phyloP scores from a whole-genome alignment of 1,139 yeast genomes.

The Hemisphaericaspora lyxosophila region DNA sequence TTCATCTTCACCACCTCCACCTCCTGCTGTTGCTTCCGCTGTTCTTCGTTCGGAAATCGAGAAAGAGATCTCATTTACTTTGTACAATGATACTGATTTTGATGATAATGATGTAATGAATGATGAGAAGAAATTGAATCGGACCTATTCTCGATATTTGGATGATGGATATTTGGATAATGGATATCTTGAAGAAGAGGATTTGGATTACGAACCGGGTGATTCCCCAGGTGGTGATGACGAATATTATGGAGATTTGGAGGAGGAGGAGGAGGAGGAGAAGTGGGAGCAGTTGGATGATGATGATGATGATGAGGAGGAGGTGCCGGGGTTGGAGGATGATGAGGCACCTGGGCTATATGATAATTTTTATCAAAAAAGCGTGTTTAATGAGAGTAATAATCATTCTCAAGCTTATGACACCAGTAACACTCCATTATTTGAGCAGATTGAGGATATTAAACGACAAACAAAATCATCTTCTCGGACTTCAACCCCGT shows the following conservation, averaged over 20 bases:
- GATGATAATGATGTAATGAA: slow-evolving; percentile 4
- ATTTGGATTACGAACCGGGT: slow-evolving; percentile 2
- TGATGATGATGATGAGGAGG: slow-evolving; percentile 11
- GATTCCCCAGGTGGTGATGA: neutral
- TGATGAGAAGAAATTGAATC: slow-evolving; percentile 1
- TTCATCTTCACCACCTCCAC: neutral
- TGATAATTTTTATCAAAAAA: slow-evolving; percentile 6
- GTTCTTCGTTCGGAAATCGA: too few relatives aligned
- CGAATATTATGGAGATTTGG: slow-evolving; percentile 2
- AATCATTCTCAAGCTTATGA: neutral
- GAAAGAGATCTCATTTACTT: neutral
- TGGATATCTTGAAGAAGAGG: slow-evolving; percentile 10
- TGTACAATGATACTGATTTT: neutral
- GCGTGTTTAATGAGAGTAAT: slow-evolving; percentile 1
- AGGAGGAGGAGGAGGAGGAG: neutral
- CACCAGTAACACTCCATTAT: neutral
- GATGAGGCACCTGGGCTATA: slow-evolving; percentile 9
- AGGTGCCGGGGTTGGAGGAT: slow-evolving; percentile 5
- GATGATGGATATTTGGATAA: slow-evolving; percentile 6
- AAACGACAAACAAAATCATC: neutral
- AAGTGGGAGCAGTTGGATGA: slow-evolving; percentile 6
- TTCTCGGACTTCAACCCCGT: neutral
- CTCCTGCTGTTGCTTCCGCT: too few relatives aligned
- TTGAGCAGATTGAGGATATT: slow-evolving; percentile 4
- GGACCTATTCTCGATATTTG: slow-evolving; percentile 9